Base-by-base conservation (phyloP, 192 early-diverging fungal species). In the Gamsiella multidivaricata region DNA sequence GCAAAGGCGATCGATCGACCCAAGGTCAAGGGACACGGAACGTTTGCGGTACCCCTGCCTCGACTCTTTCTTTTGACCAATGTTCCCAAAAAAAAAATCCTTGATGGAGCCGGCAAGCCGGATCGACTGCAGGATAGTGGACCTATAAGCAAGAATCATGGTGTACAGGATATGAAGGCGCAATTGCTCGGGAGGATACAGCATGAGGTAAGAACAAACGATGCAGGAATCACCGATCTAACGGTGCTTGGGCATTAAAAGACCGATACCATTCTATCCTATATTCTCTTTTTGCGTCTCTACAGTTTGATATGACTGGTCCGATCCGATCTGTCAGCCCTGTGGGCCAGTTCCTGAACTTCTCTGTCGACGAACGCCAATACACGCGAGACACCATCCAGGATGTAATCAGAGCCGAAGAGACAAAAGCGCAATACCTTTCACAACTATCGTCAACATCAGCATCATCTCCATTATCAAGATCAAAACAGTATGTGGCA, bases 281-380 rank as follows among this genome's bases (percentile, higher is more conserved):
- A 39, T 39, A 39, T 39, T 12, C 12, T 22, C 50, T 41, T 39
- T 28, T 45, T 46, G 41, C 1, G 20, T 22, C 3, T 22, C 45
- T 28, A 34, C 22, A 61, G 59, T 61, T 61, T 36, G 59, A 61
- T 31, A 61, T 31, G 2, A 50, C 29, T 17, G 66, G 80, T 8
- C 45, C 54, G 22, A 85, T 94, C 34, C 80, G 84, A 5, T 73
- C 69, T 11, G 86, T 80, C 1, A 78, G 74, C 18, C 80, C 88
- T 37, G 65, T 71, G 7, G 90, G 92, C 3, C 85, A 88, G 4
- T 91, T 90, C 76, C 50, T 94, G 51, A 90, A 92, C 74, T 92
- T 94, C 80, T 58, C 73, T 32, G 84, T 92, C 20, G 80, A 88
- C 41, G 87, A 84, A 43, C 45, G 63, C 0, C 66, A 60, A n/a